These are phyloP conservation scores for Arabis hirsuta DNA, from an alignment of 345 rosid species.

Conservation along the genomic window DNA sequence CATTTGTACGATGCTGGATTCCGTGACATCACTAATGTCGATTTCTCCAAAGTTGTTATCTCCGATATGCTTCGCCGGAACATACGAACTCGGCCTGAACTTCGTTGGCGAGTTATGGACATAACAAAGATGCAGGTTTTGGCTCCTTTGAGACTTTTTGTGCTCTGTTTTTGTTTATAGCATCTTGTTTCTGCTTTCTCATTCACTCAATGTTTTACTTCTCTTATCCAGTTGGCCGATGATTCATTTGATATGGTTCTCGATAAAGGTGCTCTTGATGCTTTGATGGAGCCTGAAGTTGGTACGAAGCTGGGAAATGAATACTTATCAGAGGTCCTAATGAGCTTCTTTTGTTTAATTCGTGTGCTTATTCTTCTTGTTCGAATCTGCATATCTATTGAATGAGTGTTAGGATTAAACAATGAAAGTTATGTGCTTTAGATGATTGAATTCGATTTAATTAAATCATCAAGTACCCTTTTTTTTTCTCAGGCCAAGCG, in stretches of 20 bases:
- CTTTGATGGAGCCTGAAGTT: conserved; percentile 91
- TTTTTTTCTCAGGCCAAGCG: conserved; percentile 66
- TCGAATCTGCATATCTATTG: background rate
- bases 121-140: conserved; percentile 80
- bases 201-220: background rate
- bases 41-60: conserved; percentile 88
- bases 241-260: conserved; percentile 66
- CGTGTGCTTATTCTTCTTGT: background rate
- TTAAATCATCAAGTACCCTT: background rate
- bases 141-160: background rate
- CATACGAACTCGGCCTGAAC: conserved; percentile 68
- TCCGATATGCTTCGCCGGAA: conserved; percentile 90
- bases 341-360: conserved; percentile 11
- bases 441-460: background rate
- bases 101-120: conserved; percentile 97
- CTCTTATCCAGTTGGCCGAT: conserved; percentile 57
- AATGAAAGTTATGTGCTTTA: conserved; percentile 17
- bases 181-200: conserved; percentile 1
- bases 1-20: conserved; percentile 85
- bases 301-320: conserved; percentile 73
- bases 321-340: conserved; percentile 77
- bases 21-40: conserved; percentile 68
- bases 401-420: conserved; percentile 14
- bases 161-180: conserved; percentile 29
- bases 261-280: conserved; percentile 98